Evolutionary conservation across 768 basidiomycete species (phyloP).

Genomic region (Termitomyces sp.): DNA sequence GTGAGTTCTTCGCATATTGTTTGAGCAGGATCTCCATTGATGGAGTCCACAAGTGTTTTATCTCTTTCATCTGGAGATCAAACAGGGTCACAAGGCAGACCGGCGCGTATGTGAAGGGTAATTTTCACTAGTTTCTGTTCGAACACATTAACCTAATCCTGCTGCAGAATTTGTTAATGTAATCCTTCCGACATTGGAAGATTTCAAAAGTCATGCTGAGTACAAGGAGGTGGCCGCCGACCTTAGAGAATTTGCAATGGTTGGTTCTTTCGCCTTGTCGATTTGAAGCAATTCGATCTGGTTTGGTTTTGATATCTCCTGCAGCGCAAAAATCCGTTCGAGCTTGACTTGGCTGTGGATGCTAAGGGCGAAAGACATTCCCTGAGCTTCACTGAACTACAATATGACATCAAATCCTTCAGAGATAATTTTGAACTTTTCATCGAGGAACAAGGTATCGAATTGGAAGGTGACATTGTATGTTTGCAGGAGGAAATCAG

Average conservation of each 20-base stretch:
- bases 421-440: conserved; percentile 11
- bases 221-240: conserved; percentile 6
- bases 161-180: conserved; percentile 12
- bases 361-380: neutral
- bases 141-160: neutral
- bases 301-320: neutral
- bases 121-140: neutral
- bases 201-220: neutral
- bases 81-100: conserved; percentile 4
- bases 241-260: conserved; percentile 11
- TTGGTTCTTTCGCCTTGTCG: neutral
- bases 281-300: neutral
- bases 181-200: conserved; percentile 11
- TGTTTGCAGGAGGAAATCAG: conserved; percentile 10
- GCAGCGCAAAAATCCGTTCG: conserved; percentile 10
- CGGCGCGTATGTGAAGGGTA: conserved; percentile 10
- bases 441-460: conserved; percentile 7
- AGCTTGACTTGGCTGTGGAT: neutral
- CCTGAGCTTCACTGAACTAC: conserved; percentile 9
- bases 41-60: conserved; percentile 5
- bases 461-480: conserved; percentile 4
- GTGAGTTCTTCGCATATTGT: neutral
- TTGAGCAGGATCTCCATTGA: neutral
- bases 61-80: conserved; percentile 10
- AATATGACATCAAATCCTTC: conserved; percentile 7